Conservation (phyloP, 805 yeast genomes). For the Pichia thaimueangensis region DNA sequence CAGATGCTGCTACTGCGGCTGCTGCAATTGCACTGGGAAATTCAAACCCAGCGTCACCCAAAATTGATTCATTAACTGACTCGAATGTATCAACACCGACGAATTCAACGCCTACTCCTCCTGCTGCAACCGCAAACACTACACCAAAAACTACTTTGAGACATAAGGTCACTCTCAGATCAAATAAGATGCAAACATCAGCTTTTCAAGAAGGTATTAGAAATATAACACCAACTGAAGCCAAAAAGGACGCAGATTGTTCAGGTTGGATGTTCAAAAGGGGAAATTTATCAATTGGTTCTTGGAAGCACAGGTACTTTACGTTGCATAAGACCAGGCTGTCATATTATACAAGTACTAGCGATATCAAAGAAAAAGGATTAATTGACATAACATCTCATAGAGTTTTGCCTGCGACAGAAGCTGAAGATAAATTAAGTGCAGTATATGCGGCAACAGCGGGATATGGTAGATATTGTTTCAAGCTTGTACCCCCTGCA, state of each 20-base stretch:
- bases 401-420: slow-evolving; percentile 74
- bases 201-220: slow-evolving; percentile 88
- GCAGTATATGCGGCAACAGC: slow-evolving; percentile 89
- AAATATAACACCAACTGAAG: slow-evolving; percentile 64
- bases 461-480: slow-evolving; percentile 90
- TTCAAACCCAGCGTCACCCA: too few relatives aligned
- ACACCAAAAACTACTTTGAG: slow-evolving; percentile 31
- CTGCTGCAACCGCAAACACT: slow-evolving; percentile 26
- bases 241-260: slow-evolving; percentile 66
- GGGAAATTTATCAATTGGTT: slow-evolving; percentile 76
- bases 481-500: slow-evolving; percentile 92
- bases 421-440: slow-evolving; percentile 67
- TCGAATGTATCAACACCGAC: too few relatives aligned
- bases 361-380: slow-evolving; percentile 84
- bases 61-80: too few relatives aligned
- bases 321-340: slow-evolving; percentile 88
- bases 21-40: slow-evolving; percentile 11
- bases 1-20: slow-evolving; percentile 20
- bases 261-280: slow-evolving; percentile 97
- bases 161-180: slow-evolving; percentile 33
- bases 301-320: slow-evolving; percentile 86
- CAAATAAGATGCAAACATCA: slow-evolving; percentile 55
- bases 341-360: slow-evolving; percentile 74
- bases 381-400: slow-evolving; percentile 94
- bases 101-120: slow-evolving; percentile 31